These are phyloP conservation scores for Trifolium subterraneum DNA, from an alignment of 306 rosid genomes.

Conservation along the genomic window DNA sequence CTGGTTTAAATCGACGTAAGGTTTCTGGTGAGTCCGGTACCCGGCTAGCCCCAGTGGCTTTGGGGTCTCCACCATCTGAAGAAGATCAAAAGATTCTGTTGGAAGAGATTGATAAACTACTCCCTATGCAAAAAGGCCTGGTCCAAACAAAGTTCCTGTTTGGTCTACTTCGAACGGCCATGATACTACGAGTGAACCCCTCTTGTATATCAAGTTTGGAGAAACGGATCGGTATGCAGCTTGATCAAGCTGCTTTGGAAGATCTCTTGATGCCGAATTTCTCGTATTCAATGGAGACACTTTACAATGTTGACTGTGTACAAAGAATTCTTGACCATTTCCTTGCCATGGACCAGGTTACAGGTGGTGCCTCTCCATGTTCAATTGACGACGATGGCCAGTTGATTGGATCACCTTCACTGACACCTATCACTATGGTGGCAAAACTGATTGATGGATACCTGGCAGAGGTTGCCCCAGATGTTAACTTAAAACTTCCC, in stretches of 20 bases:
- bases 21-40: conserved; percentile 65
- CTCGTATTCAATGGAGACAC: conserved; percentile 94
- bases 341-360: conserved; percentile 77
- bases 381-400: conserved; percentile 81
- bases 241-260: conserved; percentile 92
- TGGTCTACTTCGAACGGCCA: conserved; percentile 90
- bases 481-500: conserved; percentile 84
- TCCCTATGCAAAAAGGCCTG: conserved; percentile 82
- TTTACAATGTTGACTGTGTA: conserved; percentile 92
- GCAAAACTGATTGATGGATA: conserved; percentile 97
- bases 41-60: conserved; percentile 54
- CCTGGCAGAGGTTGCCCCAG: conserved; percentile 99
- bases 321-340: conserved; percentile 91
- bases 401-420: conserved; percentile 88
- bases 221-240: conserved; percentile 88
- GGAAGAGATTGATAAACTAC: conserved; percentile 79
- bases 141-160: conserved; percentile 77
- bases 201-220: conserved; percentile 80
- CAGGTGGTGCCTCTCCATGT: conserved; percentile 82
- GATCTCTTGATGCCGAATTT: conserved; percentile 97
- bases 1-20: conserved; percentile 86
- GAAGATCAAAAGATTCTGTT: conserved; percentile 81
- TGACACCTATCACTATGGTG: conserved; percentile 89
- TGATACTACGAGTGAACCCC: conserved; percentile 77
- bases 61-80: conserved; percentile 78